Conservation (phyloP, 1,284 basidiomycete genomes). For the Porogramme epimiltina region DNA sequence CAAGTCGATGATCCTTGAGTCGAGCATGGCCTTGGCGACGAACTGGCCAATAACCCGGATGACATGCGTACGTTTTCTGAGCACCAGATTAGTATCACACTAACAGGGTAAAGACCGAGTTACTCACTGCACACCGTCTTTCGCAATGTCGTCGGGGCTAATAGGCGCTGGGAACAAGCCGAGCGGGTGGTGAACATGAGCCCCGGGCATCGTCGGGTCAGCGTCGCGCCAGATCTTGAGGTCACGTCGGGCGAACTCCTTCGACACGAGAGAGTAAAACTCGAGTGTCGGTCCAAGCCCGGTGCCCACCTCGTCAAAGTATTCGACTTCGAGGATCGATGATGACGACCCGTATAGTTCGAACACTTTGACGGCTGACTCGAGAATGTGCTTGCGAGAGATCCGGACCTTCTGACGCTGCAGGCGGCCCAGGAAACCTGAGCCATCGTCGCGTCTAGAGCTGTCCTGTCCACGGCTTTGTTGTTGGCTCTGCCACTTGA, state of each 20-base stretch:
- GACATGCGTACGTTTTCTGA: constrained; percentile 78
- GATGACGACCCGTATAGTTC: constrained; percentile 95
- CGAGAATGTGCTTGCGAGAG: constrained; percentile 90
- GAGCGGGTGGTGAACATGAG: constrained; percentile 78
- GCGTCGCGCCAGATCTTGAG: constrained; percentile 91
- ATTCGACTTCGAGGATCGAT: constrained; percentile 95
- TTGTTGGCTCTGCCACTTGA: constrained; percentile 83
- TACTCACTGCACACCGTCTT: constrained; percentile 72
- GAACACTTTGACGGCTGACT: constrained; percentile 97
- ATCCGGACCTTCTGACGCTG: constrained; percentile 98
- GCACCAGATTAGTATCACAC: constrained; percentile 1
- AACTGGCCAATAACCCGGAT: constrained; percentile 94
- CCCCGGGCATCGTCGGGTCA: constrained; percentile 61
- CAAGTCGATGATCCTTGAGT: constrained; percentile 96
- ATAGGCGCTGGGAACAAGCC: constrained; percentile 93
- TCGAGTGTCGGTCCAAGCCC: constrained; percentile 98
- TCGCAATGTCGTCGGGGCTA: constrained; percentile 60
- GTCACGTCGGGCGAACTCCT: constrained; percentile 88
- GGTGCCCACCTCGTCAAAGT: constrained; percentile 99
- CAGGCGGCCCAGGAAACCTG: constrained; percentile 89
- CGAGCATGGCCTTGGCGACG: constrained; percentile 96
- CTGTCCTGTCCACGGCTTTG: constrained; percentile 73
- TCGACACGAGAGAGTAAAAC: constrained; percentile 94
- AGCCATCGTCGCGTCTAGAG: constrained; percentile 84
- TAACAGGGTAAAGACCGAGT: background rate